A percentile compares a stretch with the other conserved stretches of the same genome.
phyloP scores from a whole-genome alignment of 108 stramenopile genomes.

The Nannochloropsis oceanica region DNA sequence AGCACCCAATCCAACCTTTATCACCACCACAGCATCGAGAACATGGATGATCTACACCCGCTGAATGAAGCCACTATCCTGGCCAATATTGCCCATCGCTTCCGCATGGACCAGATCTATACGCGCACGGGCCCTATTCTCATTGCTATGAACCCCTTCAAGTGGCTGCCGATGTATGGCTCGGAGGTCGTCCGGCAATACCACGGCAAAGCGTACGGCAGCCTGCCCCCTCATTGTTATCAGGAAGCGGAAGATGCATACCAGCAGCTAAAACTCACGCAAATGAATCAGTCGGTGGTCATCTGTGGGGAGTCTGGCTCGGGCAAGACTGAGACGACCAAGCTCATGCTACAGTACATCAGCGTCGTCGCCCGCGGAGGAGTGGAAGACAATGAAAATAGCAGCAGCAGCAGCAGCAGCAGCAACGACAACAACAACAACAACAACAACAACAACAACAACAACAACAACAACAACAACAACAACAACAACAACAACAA shows the following conservation, averaged over 20 bases:
- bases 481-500: too few relatives aligned
- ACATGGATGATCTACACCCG: conserved; percentile 21
- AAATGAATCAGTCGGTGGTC: conserved; percentile 19
- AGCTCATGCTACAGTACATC: conserved; percentile 47
- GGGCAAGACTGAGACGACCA: conserved; percentile 29
- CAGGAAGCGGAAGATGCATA: conserved; percentile 17
- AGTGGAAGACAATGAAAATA: background rate
- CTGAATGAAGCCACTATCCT: conserved; percentile 31
- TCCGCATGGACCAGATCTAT: conserved; percentile 31
- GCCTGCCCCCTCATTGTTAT: conserved; percentile 7
- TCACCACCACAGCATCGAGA: conserved; percentile 1
- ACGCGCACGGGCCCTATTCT: conserved; percentile 39
- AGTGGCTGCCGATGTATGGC: conserved; percentile 16
- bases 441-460: too few relatives aligned
- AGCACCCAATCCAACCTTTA: background rate
- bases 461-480: too few relatives aligned
- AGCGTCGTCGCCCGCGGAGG: conserved; percentile 22
- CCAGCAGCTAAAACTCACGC: background rate
- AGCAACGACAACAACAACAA: too few relatives aligned
- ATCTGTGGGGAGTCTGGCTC: conserved; percentile 19
- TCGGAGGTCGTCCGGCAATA: background rate
- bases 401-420: background rate
- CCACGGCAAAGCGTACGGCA: background rate
- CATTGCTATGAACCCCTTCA: conserved; percentile 38
- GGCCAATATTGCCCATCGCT: conserved; percentile 19